Evolutionary conservation across 768 basidiomycete species (phyloP).

Genomic region (Lanmaoa rubissima): DNA sequence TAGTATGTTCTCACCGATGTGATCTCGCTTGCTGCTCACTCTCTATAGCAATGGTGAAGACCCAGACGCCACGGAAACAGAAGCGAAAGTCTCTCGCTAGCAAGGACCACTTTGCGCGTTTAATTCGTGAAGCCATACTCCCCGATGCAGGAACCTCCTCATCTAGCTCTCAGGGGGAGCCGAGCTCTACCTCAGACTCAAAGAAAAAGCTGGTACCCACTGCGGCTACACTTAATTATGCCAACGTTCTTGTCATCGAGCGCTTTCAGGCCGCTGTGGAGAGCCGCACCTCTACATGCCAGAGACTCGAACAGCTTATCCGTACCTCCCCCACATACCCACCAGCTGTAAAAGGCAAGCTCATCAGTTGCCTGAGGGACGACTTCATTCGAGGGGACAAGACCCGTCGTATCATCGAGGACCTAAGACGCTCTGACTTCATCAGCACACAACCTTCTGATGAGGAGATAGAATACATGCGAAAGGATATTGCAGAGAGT

Average conservation of each 20-base stretch:
- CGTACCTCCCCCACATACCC: slow-evolving; percentile 21
- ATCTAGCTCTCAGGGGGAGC: slow-evolving; percentile 1
- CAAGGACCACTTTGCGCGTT: slow-evolving; percentile 23
- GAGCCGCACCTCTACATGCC: slow-evolving; percentile 26
- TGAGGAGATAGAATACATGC: slow-evolving; percentile 19
- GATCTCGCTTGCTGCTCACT: not conserved
- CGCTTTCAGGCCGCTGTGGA: slow-evolving; percentile 30
- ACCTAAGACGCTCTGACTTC: slow-evolving; percentile 27
- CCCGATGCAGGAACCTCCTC: slow-evolving; percentile 1
- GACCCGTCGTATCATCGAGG: slow-evolving; percentile 25
- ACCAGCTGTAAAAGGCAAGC: slow-evolving; percentile 15
- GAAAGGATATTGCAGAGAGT: slow-evolving; percentile 24
- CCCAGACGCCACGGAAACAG: slow-evolving; percentile 22
- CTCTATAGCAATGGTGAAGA: slow-evolving; percentile 13
- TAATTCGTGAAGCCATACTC: slow-evolving; percentile 20
- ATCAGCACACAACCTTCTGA: slow-evolving; percentile 18
- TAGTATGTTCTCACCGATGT: slow-evolving; percentile 1
- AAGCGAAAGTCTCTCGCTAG: slow-evolving; percentile 24
- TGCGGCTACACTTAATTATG: slow-evolving; percentile 18
- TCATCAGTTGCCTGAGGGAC: slow-evolving; percentile 23
- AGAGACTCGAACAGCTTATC: slow-evolving; percentile 29
- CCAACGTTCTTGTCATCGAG: slow-evolving; percentile 28
- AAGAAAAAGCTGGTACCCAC: not conserved
- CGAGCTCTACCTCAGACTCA: slow-evolving; percentile 3
- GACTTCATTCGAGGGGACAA: slow-evolving; percentile 28